phyloP scores from a whole-genome alignment of 768 basidiomycete species.

The Agrocybe praecox region DNA sequence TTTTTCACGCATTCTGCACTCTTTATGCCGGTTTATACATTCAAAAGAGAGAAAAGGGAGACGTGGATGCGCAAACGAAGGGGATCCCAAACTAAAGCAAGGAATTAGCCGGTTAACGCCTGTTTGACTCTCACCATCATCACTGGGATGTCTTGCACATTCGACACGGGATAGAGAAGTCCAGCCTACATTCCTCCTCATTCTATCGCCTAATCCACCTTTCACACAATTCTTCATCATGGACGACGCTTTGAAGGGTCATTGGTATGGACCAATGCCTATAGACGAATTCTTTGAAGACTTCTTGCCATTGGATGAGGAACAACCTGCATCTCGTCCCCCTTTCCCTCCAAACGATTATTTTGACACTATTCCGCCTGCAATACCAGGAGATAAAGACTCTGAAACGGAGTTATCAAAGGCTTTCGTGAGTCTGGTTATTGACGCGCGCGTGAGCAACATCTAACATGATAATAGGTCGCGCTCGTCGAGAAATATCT shows the following conservation, averaged over 20 bases:
- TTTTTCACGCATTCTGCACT: too few species aligned
- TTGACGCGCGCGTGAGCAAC: neutral
- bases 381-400: neutral
- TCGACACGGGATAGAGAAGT: neutral
- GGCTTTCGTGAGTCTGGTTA: neutral
- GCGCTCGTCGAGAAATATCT: neutral
- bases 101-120: neutral
- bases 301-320: neutral
- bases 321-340: neutral
- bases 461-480: neutral
- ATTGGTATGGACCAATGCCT: constrained; percentile 2
- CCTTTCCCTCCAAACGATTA: neutral
- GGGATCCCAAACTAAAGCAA: too few species aligned
- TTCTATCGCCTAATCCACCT: neutral
- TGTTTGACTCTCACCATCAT: neutral
- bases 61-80: too few species aligned
- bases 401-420: neutral
- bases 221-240: neutral
- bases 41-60: too few species aligned
- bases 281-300: neutral
- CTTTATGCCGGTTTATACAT: too few species aligned
- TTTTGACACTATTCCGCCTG: neutral
- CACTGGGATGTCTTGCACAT: neutral
- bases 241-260: neutral
- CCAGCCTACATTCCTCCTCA: neutral